Evolutionary conservation across 768 basidiomycete genomes (phyloP), one percentile per base, ranked within the genome.

Genomic region (Xanthoconium stramineum): DNA sequence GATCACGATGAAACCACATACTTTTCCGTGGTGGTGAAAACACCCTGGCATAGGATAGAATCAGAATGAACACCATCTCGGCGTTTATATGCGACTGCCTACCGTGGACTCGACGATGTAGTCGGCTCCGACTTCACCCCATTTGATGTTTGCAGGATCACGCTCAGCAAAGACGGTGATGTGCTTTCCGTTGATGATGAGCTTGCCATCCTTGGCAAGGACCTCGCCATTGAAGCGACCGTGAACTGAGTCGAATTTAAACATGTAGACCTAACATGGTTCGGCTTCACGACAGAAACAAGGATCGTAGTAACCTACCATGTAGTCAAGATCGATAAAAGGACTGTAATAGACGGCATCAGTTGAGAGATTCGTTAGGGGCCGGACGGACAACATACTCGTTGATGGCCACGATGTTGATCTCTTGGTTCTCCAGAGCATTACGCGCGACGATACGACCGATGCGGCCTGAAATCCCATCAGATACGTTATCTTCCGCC

Each of bases 401-500:
- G 81, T 98, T 98, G 68, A 98, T 75, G 56, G 94, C 94, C 61
- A 94, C 86, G 70, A 99, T 84, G n/a, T 93, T 77, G 70, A 94
- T 81, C 51, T 86, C 84, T 52, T 78, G 72, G 69, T 83, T 76
- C 64, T 84, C 78, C 65, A 97, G 81, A 50, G 95, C 94, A 81
- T 98, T 98, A 65, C 97, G 89, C 75, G 89, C 80, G 62, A 98
- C 97, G 74, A 98, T 96, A 77, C 97, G 96, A 75, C 97, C 96
- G 72, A 98, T 98, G 82, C 97, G 96, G 82, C 96, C 96, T 71
- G 13, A 7, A 39, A 68, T n/a, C 65, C 44, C 4, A 40, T 72
- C 46, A 69, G 59, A 47, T 3, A 53, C 40, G 19, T 1, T 11
- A 17, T 1, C 19, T 40, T 12, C 19, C 4, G n/a, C 0, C n/a